These are phyloP conservation scores for Mycena vitilis DNA, from an alignment of 768 basidiomycete genomes.

Conservation along the genomic window DNA sequence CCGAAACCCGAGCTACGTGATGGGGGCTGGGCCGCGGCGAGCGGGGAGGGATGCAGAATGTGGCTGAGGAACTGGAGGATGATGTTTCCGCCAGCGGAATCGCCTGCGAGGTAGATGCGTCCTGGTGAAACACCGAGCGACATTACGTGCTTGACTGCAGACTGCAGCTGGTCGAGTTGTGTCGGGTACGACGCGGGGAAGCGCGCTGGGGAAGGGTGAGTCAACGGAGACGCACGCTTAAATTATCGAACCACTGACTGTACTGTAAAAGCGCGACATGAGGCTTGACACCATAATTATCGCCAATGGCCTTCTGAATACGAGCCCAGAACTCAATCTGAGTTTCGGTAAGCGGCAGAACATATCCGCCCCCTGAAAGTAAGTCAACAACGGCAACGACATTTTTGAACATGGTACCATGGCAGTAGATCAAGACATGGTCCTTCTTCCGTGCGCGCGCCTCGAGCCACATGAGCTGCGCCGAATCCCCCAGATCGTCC, in stretches of 20 bases:
- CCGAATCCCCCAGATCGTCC: slow-evolving; percentile 3
- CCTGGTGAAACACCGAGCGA: slow-evolving; percentile 26
- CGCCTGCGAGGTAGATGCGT: slow-evolving; percentile 36
- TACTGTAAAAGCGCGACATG: slow-evolving; percentile 20
- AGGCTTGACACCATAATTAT: neutral
- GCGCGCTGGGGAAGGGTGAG: neutral
- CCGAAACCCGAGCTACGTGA: slow-evolving; percentile 4
- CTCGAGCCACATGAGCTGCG: slow-evolving; percentile 15
- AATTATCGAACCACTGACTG: neutral
- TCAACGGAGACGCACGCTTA: neutral
- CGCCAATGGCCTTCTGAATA: neutral
- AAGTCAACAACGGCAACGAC: too few relatives aligned
- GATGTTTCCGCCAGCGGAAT: slow-evolving; percentile 39
- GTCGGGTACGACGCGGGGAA: slow-evolving; percentile 32
- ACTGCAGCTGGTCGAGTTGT: slow-evolving; percentile 33
- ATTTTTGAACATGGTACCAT: too few relatives aligned
- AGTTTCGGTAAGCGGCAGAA: slow-evolving; percentile 10
- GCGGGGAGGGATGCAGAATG: slow-evolving; percentile 31
- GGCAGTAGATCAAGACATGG: slow-evolving; percentile 19
- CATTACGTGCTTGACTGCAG: slow-evolving; percentile 31
- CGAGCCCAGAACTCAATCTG: slow-evolving; percentile 21
- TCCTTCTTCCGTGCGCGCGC: slow-evolving; percentile 2
- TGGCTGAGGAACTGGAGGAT: slow-evolving; percentile 32
- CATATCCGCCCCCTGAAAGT: slow-evolving; percentile 13
- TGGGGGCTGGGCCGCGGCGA: neutral